Percentiles rank a stretch among this genome's conserved stretches.
These are phyloP conservation scores for Cenococcum geophilum DNA, from an alignment of 495 filamentous ascomycete genomes.

Conservation along the genomic window DNA sequence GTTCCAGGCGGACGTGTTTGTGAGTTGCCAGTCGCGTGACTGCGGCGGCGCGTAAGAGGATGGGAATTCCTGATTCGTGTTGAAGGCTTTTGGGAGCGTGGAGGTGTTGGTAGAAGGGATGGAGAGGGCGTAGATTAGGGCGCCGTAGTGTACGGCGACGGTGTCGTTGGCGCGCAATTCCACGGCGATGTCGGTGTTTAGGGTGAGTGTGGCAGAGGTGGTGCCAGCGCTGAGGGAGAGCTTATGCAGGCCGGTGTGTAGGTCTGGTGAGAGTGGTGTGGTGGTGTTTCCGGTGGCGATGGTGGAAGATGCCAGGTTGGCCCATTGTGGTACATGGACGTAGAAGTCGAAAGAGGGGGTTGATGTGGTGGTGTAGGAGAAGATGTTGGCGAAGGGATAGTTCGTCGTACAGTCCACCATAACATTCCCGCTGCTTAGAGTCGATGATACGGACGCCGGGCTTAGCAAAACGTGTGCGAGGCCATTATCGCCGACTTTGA, in stretches of 20 bases:
- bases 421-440: conserved; percentile 28
- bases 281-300: conserved; percentile 7
- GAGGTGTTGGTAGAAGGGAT: conserved; percentile 36
- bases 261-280: conserved; percentile 25
- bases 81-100: conserved; percentile 27
- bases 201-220: conserved; percentile 28
- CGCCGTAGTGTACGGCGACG: conserved; percentile 49
- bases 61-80: conserved; percentile 17
- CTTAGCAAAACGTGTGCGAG: conserved; percentile 44
- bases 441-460: conserved; percentile 36
- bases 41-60: conserved; percentile 33
- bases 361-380: conserved; percentile 46
- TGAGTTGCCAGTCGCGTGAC: conserved; percentile 39
- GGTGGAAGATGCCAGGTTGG: conserved; percentile 29
- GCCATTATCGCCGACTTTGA: conserved; percentile 31
- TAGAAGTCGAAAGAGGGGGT: conserved; percentile 43
- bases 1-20: conserved; percentile 43
- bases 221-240: conserved; percentile 33
- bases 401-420: conserved; percentile 42
- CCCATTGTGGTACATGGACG: conserved; percentile 48
- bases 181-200: conserved; percentile 28
- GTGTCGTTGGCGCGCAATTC: conserved; percentile 48
- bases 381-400: conserved; percentile 49
- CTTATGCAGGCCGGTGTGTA: conserved; percentile 35
- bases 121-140: conserved; percentile 51